Evolutionary conservation across 805 yeast genomes (phyloP).

Genomic region (Naumovozyma dairenensis): DNA sequence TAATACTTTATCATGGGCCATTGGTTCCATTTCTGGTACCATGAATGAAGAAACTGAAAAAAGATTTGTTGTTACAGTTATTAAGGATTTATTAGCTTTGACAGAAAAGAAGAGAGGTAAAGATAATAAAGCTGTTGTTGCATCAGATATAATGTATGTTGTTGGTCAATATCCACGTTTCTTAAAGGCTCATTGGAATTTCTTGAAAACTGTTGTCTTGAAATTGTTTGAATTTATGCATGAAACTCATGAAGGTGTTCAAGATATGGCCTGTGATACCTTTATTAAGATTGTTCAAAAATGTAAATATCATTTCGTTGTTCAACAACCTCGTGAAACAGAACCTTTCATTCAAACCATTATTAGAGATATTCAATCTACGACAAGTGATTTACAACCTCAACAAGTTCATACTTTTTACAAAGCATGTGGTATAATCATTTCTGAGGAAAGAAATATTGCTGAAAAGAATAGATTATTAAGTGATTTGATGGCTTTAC

Average conservation of each 20-base stretch:
- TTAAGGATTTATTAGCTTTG: conserved; percentile 80
- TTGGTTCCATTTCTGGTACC: conserved; percentile 96
- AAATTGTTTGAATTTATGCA: conserved; percentile 98
- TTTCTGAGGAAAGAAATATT: conserved; percentile 72
- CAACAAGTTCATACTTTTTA: conserved; percentile 97
- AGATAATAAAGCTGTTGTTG: conserved; percentile 97
- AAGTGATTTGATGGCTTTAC: conserved; percentile 74
- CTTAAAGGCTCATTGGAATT: conserved; percentile 96
- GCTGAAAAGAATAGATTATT: conserved; percentile 63
- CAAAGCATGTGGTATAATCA: conserved; percentile 92
- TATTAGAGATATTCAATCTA: conserved; percentile 68
- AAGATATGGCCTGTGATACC: conserved; percentile 99
- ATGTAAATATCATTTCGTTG: conserved; percentile 92
- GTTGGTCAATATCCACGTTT: conserved; percentile 99
- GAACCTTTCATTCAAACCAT: conserved; percentile 91
- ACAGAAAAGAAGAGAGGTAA: conserved; percentile 96
- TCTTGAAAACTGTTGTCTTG: conserved; percentile 88
- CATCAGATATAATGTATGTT: conserved; percentile 98
- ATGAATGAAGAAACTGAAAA: conserved; percentile 98
- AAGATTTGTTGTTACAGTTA: conserved; percentile 83
- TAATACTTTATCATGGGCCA: conserved; percentile 98
- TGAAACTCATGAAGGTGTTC: conserved; percentile 99
- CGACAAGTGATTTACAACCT: conserved; percentile 88
- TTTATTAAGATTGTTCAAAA: conserved; percentile 91
- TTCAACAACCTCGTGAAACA: conserved; percentile 71